These are phyloP conservation scores for Alternaria rosae DNA, from an alignment of 2,329 filamentous ascomycete genomes.

Conservation along the genomic window DNA sequence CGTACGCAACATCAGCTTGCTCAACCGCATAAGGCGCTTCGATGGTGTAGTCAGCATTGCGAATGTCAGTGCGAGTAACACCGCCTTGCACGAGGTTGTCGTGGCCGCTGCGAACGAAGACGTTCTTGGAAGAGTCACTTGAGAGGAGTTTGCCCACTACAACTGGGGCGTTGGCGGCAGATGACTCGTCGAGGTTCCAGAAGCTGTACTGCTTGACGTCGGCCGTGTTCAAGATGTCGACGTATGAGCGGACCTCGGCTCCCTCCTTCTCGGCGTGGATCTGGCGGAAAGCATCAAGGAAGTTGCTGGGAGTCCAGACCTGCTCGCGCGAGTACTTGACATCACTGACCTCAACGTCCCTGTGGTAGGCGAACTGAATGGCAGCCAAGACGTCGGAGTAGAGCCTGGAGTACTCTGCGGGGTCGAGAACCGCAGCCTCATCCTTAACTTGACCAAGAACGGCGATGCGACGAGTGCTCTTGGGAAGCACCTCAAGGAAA, in stretches of 20 bases:
- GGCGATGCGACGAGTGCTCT: slow-evolving; percentile 75
- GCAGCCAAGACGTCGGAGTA: slow-evolving; percentile 92
- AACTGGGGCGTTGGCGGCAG: slow-evolving; percentile 69
- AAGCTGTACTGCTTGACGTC: slow-evolving; percentile 84
- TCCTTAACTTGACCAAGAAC: slow-evolving; percentile 89
- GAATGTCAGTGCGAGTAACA: slow-evolving; percentile 81
- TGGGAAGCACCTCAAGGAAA: slow-evolving; percentile 82
- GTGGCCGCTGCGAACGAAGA: slow-evolving; percentile 65
- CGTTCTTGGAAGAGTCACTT: slow-evolving; percentile 66
- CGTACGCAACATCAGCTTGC: slow-evolving; percentile 78
- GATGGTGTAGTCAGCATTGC: slow-evolving; percentile 80
- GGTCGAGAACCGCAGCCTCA: slow-evolving; percentile 75
- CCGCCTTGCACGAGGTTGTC: slow-evolving; percentile 77
- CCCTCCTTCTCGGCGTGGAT: slow-evolving; percentile 53
- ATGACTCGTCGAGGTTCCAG: slow-evolving; percentile 86
- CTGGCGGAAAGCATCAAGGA: slow-evolving; percentile 58
- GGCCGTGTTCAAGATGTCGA: slow-evolving; percentile 61
- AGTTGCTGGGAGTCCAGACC: slow-evolving; percentile 66
- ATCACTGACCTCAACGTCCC: slow-evolving; percentile 74
- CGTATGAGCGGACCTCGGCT: slow-evolving; percentile 55
- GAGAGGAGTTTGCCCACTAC: slow-evolving; percentile 67
- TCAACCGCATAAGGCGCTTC: slow-evolving; percentile 84
- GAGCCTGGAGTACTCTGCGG: slow-evolving; percentile 80
- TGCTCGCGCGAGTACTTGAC: slow-evolving; percentile 86
- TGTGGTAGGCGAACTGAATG: slow-evolving; percentile 70